A percentile compares a stretch with the other conserved stretches of the same genome.
Conservation (phyloP, 73 alveolate species). For the Paramecium caudatum region DNA sequence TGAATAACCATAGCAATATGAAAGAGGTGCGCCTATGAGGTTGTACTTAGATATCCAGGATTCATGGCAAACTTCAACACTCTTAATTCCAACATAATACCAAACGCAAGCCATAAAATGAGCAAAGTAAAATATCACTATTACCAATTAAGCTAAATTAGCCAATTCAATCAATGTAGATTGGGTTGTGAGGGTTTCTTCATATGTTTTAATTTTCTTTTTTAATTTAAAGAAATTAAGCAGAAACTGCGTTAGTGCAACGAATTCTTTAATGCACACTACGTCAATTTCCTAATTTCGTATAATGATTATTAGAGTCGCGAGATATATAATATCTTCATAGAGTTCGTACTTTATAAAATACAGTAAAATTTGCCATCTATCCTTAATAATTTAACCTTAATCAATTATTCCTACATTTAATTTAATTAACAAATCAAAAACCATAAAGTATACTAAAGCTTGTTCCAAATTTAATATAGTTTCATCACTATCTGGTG, state of each 20-base stretch:
- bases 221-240: slow-evolving; percentile 41
- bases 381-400: slow-evolving; percentile 44
- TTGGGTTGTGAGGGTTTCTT: not conserved
- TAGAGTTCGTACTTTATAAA: not conserved
- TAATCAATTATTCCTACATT: slow-evolving; percentile 50
- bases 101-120: slow-evolving; percentile 67
- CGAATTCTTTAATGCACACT: not conserved
- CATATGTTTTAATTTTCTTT: slow-evolving; percentile 18
- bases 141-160: not conserved
- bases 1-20: slow-evolving; percentile 53
- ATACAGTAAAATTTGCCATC: not conserved
- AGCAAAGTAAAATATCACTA: slow-evolving; percentile 24
- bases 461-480: not conserved
- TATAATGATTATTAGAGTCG: not conserved
- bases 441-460: not conserved
- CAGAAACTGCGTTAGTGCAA: not conserved
- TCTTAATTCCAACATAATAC: slow-evolving; percentile 27
- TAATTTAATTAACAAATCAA: slow-evolving; percentile 41
- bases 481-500: not conserved
- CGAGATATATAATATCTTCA: not conserved
- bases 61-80: not conserved
- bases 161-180: slow-evolving; percentile 32
- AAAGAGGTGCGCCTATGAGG: not conserved
- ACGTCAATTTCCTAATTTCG: not conserved
- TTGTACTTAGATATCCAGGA: slow-evolving; percentile 23